Base-by-base conservation (phyloP, 2,329 filamentous ascomycete genomes). In the Pseudogymnoascus sp. region DNA sequence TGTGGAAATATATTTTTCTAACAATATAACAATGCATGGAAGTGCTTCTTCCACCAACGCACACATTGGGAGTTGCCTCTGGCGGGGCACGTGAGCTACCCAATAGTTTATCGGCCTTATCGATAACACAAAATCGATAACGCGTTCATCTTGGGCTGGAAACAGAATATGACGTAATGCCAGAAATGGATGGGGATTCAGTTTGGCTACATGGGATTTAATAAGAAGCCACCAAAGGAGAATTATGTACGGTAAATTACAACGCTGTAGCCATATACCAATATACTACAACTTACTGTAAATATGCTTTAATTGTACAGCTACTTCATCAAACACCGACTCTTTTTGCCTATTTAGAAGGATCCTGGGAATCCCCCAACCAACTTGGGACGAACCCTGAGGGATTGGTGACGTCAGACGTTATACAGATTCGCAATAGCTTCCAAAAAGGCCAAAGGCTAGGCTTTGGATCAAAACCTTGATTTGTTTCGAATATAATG, bases 351-450 rank as follows among this genome's bases (percentile, higher is more conserved):
- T 55, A 33, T 55, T 55, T 33, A 12, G 29, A 29, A 55, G 26
- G 49, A 33, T n/a, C 29, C 49, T n/a, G 5, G 16, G 16, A 12
- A n/a, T 55, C 49, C 29, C 49, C 26, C 33, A 21, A 31, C 29
- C 14, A n/a, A 55, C 5, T 55, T 55, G 29, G 45, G 26, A 52
- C n/a, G 43, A 52, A 55, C 49, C 29, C 29, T 55, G 49, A 33
- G 29, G 19, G 29, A 14, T 43, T 55, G n/a, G 49, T 55, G 49
- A 55, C 49, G 49, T 55, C 49, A 55, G 49, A 19, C 3, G 49
- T 33, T 33, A 55, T 33, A 55, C 49, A 33, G 49, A 55, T 55
- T 55, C 26, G 49, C 26, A 55, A 55, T 55, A 55, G 49, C 49
- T 55, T 55, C 49, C 49, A 33, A 7, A 55, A 33, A 55, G 49